Conservation (phyloP, 768 basidiomycete species). For the Symmetrospora coprosmae region DNA sequence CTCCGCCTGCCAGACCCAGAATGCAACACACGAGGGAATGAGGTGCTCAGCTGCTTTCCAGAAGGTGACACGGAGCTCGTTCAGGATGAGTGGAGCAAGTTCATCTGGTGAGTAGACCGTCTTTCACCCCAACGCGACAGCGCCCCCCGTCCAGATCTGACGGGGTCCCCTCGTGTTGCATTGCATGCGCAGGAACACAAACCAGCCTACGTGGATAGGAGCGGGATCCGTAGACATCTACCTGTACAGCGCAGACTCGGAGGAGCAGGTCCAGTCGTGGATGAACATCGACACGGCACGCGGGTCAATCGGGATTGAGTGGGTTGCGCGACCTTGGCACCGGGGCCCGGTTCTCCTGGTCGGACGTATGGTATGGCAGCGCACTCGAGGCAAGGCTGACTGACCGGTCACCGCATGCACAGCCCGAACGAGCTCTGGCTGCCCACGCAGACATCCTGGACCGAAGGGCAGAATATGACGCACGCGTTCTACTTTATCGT, state of each 20-base stretch:
- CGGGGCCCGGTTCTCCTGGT: too few species aligned
- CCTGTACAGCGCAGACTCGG: slow-evolving; percentile 61
- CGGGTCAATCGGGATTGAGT: slow-evolving; percentile 46
- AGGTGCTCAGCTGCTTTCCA: slow-evolving; percentile 66
- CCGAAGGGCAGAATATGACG: slow-evolving; percentile 1
- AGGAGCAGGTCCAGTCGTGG: slow-evolving; percentile 43
- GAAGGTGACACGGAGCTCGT: slow-evolving; percentile 44
- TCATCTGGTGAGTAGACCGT: slow-evolving; percentile 54
- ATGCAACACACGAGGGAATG: slow-evolving; percentile 45
- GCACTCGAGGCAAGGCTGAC: too few species aligned
- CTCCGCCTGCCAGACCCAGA: slow-evolving; percentile 31
- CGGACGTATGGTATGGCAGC: background rate
- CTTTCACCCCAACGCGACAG: too few species aligned
- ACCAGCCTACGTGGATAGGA: slow-evolving; percentile 25
- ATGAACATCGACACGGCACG: slow-evolving; percentile 45
- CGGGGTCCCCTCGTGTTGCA: slow-evolving; percentile 32
- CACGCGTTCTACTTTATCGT: slow-evolving; percentile 62
- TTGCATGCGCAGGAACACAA: slow-evolving; percentile 38
- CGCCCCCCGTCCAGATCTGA: too few species aligned
- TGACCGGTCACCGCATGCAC: background rate
- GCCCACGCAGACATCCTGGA: slow-evolving; percentile 14
- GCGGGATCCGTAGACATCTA: slow-evolving; percentile 61
- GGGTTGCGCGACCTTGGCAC: too few species aligned
- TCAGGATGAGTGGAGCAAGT: slow-evolving; percentile 62
- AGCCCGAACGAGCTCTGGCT: slow-evolving; percentile 12